Conservation (phyloP, 2,329 filamentous ascomycete genomes). For the Trichoderma endophyticum region DNA sequence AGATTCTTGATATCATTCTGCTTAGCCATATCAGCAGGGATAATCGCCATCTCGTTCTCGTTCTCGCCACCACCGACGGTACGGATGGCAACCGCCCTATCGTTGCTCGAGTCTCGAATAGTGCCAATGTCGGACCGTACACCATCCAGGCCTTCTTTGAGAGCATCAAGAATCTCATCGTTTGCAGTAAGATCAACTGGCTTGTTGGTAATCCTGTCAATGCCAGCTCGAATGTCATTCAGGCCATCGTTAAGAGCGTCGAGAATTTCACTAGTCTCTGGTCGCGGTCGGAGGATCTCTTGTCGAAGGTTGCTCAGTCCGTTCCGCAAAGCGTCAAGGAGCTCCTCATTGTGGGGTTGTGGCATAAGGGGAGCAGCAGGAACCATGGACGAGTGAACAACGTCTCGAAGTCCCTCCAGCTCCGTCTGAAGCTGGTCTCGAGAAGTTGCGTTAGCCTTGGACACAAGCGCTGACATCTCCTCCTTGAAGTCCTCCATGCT, state of each 20-base stretch:
- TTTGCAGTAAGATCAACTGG: constrained; percentile 78
- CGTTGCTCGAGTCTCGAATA: constrained; percentile 59
- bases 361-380: constrained; percentile 49
- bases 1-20: constrained; percentile 80
- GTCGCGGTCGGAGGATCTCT: constrained; percentile 66
- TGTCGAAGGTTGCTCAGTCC: constrained; percentile 72
- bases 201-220: constrained; percentile 75
- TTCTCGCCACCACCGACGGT: constrained; percentile 24
- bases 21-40: constrained; percentile 52
- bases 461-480: constrained; percentile 46
- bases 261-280: constrained; percentile 81
- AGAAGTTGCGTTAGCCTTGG: constrained; percentile 39
- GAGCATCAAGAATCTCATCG: constrained; percentile 83
- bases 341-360: constrained; percentile 54
- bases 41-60: constrained; percentile 26
- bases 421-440: constrained; percentile 72
- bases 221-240: constrained; percentile 69
- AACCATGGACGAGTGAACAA: constrained; percentile 67
- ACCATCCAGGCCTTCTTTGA: constrained; percentile 75
- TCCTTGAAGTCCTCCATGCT: constrained; percentile 66
- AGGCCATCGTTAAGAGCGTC: constrained; percentile 88
- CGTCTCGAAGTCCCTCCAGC: constrained; percentile 76
- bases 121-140: constrained; percentile 75
- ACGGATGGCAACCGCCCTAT: constrained; percentile 54
- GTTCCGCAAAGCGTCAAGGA: constrained; percentile 66